Evolutionary conservation across 805 yeast species (phyloP), one percentile per base, ranked within the genome.

Genomic region (Sungouiozyma intestinalis): DNA sequence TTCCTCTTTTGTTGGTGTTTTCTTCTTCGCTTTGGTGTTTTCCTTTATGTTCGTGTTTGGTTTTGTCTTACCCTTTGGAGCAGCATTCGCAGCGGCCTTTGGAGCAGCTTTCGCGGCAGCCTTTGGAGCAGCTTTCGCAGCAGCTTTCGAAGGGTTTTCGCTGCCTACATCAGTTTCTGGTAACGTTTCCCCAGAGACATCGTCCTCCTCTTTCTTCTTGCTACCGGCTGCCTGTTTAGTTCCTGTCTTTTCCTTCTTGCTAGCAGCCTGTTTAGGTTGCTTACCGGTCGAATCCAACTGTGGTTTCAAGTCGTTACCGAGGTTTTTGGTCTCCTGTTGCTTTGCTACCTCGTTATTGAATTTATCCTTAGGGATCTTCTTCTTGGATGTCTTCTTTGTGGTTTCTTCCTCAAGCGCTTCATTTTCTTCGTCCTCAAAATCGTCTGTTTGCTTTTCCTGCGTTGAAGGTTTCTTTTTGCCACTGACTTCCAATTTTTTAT

Each of bases 271-370:
- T 38, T 20, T 43, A 7, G 29, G 29, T 11, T 24, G 29, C 29
- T 24, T 24, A 24, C 11, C 29, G 11, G 29, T 47, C 16, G 44
- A 42, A 15, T 44, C 51, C 9, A 47, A 40, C 16, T 42, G 45
- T 14, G 52, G 50, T 39, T 47, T 45, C 16, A 46, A 40, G 27
- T 56, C 59, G 38, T 54, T 53, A 27, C 48, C 54, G 24, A 56
- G 44, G 36, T 56, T 56, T 40, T 52, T 48, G 8, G 48, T 51
- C 42, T 57, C 62, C 39, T 56, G 57, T 36, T 56, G 62, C 42
- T 39, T 50, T 14, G 59, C 60, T 3, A 57, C 56, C 36, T 57
- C 61, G 35, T 57, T 55, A 44, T 56, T 55, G 47, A 57, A 57
- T 38, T 48, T 48, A 20, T 48, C 57, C 38, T 51, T 55, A 17